Base-by-base conservation (phyloP, 257 asterid species). In the Verbena officinalis region DNA sequence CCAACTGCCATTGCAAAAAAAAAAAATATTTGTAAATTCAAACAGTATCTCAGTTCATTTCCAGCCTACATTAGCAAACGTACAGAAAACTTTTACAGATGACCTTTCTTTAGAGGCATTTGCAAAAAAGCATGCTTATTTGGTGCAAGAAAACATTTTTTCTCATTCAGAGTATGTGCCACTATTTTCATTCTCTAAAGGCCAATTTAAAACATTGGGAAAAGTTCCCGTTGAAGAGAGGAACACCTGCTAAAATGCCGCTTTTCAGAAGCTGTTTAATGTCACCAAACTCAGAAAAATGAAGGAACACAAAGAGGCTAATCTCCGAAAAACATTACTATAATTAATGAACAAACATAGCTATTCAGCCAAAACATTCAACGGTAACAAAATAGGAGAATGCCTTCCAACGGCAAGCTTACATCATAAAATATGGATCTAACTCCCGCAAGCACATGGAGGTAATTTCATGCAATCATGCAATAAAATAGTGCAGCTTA, bases 1-100 rank as follows among this genome's bases (percentile, higher is more conserved):
- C 95, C 59, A 90, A 77, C 99, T 94, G 96, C 82, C 78, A 68
- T 73, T 53, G 45, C 45, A 74, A 60, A 69, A 67, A 50, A 54
- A 75, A 72, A 62, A 48, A 59, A n/a, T n/a, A n/a, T n/a, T n/a
- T n/a, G n/a, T 51, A 46, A 75, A 45, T 55, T 62, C 27, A 55
- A 64, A 45, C n/a, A 67, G 27, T 48, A 34, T 20, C 30, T 68
- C 54, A 62, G 42, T 49, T 55, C 43, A 48, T 19, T 19, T 71
- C 45, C 53, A 56, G 54, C 55, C 55, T 4, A 14, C 24, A 23
- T 22, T 44, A 23, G 61, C n/a, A 4, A 55, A 60, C n/a, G 44
- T 11, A 53, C 30, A 57, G 63, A 59, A 42, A 33, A 24, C 17
- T 56, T 62, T 59, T 46, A 49, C 39, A 5, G 14, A 30, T 61